Percentiles rank a stretch among this genome's conserved stretches.
phyloP scores from a whole-genome alignment of 805 yeast species.

The Metschnikowia noctiluminum region DNA sequence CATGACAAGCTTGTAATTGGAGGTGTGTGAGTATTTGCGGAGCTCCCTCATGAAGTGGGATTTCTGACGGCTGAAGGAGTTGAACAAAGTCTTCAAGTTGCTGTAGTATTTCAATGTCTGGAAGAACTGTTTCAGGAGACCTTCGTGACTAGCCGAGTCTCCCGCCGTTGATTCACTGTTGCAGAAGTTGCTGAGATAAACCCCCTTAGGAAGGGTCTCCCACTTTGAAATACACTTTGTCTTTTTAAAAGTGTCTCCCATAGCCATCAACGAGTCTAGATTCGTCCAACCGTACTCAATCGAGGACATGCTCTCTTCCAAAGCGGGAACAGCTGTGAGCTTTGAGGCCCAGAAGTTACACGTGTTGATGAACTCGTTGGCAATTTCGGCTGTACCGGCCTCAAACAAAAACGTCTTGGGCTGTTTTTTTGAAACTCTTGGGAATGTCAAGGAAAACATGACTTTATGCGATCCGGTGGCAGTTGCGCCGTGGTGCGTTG shows the following conservation, averaged over 20 bases:
- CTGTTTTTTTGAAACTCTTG: slow-evolving; percentile 35
- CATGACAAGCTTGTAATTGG: slow-evolving; percentile 36
- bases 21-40: slow-evolving; percentile 22
- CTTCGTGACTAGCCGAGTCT: slow-evolving; percentile 25
- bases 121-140: slow-evolving; percentile 43
- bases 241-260: slow-evolving; percentile 29
- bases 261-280: slow-evolving; percentile 28
- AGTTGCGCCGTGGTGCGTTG: neutral
- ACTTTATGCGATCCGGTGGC: slow-evolving; percentile 21
- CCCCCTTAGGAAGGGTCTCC: slow-evolving; percentile 41
- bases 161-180: slow-evolving; percentile 22
- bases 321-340: slow-evolving; percentile 71
- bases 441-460: slow-evolving; percentile 56
- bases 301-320: slow-evolving; percentile 66
- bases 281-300: slow-evolving; percentile 81
- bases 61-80: slow-evolving; percentile 30
- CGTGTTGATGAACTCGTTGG: slow-evolving; percentile 66
- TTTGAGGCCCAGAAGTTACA: slow-evolving; percentile 92
- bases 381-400: slow-evolving; percentile 64
- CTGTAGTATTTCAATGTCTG: slow-evolving; percentile 41
- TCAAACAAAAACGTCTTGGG: slow-evolving; percentile 53
- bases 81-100: slow-evolving; percentile 33
- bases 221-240: slow-evolving; percentile 39
- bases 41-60: slow-evolving; percentile 29
- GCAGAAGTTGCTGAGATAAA: slow-evolving; percentile 38